Base-by-base conservation (phyloP, 2,329 filamentous ascomycete genomes). In the Colletotrichum simmondsii region DNA sequence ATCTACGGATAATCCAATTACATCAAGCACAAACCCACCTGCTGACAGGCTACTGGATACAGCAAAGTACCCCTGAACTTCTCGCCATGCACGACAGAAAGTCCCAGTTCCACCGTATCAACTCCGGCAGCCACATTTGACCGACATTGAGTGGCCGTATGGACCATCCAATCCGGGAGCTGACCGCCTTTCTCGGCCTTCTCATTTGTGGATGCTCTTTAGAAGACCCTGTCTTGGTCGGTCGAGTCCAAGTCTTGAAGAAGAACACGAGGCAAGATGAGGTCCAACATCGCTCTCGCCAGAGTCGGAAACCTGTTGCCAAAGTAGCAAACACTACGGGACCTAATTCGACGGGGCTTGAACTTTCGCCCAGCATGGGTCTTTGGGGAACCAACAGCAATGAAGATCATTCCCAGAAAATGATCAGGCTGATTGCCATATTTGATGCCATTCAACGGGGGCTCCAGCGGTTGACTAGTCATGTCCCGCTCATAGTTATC, bases 141-240 rank as follows among this genome's bases (percentile, higher is more conserved):
- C 59, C 52, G 22, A 62, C 60, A 26, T 59, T 54, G 14, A 74
- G 59, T 72, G 69, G 42, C 49, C 64, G 30, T 14, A 30, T 49
- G 35, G 10, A 42, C 65, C 30, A 65, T 62, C 70, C 70, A 74
- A 74, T 73, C 65, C 54, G 35, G 54, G n/a, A 16, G 49, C 42
- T 66, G 65, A 81, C 76, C 75, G 77, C 79, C 77, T 77, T 75
- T 70, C 32, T 59, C 37, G n/a, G 42, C 22, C 26, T 42, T 56
- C 14, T 49, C 26, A 67, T 73, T 74, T 52, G 71, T 64, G 70
- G 57, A 66, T 63, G 66, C 14, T 35, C 16, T 19, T 30, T 8
- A 28, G 28, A 59, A 22, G 49, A 32, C 6, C 5, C 6, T 24
- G 30, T 28, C 24, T 26, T 68, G 35, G 37, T 68, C 53, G 24